These are phyloP conservation scores for Penstemon barbatus DNA, from an alignment of 257 asterid species.

Conservation along the genomic window DNA sequence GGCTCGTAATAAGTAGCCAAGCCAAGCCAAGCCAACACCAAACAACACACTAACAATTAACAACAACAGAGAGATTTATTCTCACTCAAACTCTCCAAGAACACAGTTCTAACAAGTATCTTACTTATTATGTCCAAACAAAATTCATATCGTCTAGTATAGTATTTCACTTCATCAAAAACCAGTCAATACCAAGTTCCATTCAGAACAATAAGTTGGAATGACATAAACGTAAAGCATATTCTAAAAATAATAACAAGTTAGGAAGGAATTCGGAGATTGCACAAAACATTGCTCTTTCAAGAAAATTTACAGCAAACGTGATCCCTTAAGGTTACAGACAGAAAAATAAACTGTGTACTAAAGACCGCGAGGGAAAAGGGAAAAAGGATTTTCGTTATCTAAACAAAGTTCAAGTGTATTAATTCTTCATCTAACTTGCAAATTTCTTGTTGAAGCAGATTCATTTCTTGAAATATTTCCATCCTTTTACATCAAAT, in stretches of 20 bases:
- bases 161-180: not conserved
- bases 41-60: too few relatives aligned
- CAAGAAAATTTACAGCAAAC: conserved; percentile 36
- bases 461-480: conserved; percentile 1
- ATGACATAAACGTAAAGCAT: not conserved
- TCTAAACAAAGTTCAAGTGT: conserved; percentile 26
- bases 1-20: too few relatives aligned
- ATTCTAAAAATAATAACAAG: not conserved
- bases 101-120: not conserved
- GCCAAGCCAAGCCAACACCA: too few relatives aligned
- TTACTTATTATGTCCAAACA: not conserved
- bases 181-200: not conserved
- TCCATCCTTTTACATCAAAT: conserved; percentile 9
- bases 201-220: not conserved
- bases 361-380: conserved; percentile 3
- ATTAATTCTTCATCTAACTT: not conserved
- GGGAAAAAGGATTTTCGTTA: conserved; percentile 22
- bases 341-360: conserved; percentile 23
- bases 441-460: conserved; percentile 6
- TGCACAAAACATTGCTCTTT: conserved; percentile 26
- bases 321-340: conserved; percentile 14
- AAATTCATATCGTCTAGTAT: not conserved
- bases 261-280: not conserved
- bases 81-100: too few relatives aligned
- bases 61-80: too few relatives aligned